Conservation (phyloP, 768 basidiomycete genomes). For the Chalciporus piperatus region DNA sequence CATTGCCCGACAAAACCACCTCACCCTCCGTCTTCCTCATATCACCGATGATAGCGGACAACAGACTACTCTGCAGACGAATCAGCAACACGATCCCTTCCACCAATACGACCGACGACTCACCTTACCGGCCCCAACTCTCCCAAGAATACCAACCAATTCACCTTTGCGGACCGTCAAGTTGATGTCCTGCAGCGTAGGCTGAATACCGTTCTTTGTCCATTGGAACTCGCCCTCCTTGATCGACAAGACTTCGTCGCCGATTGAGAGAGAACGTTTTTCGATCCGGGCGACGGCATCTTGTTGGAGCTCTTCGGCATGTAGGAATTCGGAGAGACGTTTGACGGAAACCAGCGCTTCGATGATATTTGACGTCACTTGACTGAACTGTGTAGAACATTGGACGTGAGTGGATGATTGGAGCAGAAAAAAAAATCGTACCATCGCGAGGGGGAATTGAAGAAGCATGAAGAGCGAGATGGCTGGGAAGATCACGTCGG, state of each 20-base stretch:
- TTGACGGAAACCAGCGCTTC: slow-evolving; percentile 83
- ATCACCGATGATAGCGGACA: slow-evolving; percentile 83
- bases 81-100: background rate
- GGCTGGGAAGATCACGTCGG: slow-evolving; percentile 93
- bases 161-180: slow-evolving; percentile 79
- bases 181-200: slow-evolving; percentile 73
- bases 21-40: slow-evolving; percentile 78
- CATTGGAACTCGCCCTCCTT: slow-evolving; percentile 80
- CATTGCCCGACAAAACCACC: slow-evolving; percentile 61
- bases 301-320: slow-evolving; percentile 73
- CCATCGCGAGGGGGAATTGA: slow-evolving; percentile 84
- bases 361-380: slow-evolving; percentile 77
- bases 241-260: slow-evolving; percentile 72
- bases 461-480: slow-evolving; percentile 88
- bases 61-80: slow-evolving; percentile 55
- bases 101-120: slow-evolving; percentile 1
- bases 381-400: slow-evolving; percentile 47
- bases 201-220: slow-evolving; percentile 54
- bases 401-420: background rate
- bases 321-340: slow-evolving; percentile 74
- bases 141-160: slow-evolving; percentile 79
- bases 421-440: slow-evolving; percentile 24
- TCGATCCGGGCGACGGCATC: slow-evolving; percentile 64
- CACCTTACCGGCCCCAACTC: slow-evolving; percentile 91
- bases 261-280: slow-evolving; percentile 42